Evolutionary conservation across 805 yeast species (phyloP), one percentile per base, ranked within the genome.

Genomic region (Pichia eremophila): DNA sequence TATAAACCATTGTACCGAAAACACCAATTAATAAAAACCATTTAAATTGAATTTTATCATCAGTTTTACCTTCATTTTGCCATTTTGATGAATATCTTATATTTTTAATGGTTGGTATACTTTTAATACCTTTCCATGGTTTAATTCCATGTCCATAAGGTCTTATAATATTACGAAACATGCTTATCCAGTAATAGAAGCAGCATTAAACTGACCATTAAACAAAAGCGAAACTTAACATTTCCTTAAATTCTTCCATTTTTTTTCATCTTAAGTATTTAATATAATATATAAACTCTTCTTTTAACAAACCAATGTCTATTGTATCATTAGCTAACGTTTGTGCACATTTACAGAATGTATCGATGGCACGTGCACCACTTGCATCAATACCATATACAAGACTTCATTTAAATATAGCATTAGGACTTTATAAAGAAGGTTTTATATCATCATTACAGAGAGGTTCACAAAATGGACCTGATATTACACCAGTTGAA

Each of bases 301-400:
- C n/a, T n/a, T n/a, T n/a, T n/a, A n/a, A 19, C 32, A 4, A 34
- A 22, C 14, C 22, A 47, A 89, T 91, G 96, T 89, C 96, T 32
- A 73, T 90, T 46, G 95, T 85, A 44, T 83, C 81, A 54, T 74
- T 93, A 52, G 93, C 91, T 14, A 77, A 88, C 68, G 73, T 85
- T 40, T 86, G 96, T 61, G 81, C 95, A 22, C 98, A 91, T 62
- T 63, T 93, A 52, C 95, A 88, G 65, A 93, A 93, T 67, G 87
- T 91, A 57, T 75, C 86, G 15, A 76, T 83, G 63, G 91, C 86
- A 43, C 78, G 79, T 59, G 68, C 80, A 40, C 75, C 91, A 11
- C 64, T 83, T 50, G 87, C 97, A 0, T 77, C 88, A 18, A 75
- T 93, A 18, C 96, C 96, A 27, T 85, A 82, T 70, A 78, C 90